These are phyloP conservation scores for Hirschfeldia incana DNA, from an alignment of 345 rosid species.

Conservation along the genomic window DNA sequence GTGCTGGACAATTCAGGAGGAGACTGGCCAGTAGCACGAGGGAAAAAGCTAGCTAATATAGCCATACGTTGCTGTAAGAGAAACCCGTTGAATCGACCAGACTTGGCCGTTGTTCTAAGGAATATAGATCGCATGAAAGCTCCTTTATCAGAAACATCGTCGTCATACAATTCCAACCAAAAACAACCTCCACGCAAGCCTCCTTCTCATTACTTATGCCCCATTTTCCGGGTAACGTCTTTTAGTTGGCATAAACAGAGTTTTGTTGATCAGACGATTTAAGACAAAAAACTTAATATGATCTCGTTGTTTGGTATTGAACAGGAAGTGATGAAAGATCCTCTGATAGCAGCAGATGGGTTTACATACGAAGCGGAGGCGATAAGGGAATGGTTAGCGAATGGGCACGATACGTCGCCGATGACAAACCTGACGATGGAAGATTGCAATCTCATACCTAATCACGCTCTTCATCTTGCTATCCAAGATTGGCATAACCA, in stretches of 20 bases:
- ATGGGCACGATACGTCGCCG: slow-evolving; percentile 81
- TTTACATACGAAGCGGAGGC: slow-evolving; percentile 92
- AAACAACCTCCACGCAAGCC: slow-evolving; percentile 54
- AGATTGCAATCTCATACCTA: slow-evolving; percentile 69
- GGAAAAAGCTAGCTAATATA: slow-evolving; percentile 54
- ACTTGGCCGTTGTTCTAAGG: slow-evolving; percentile 57
- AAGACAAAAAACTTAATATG: not conserved
- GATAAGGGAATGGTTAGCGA: slow-evolving; percentile 77
- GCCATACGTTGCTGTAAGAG: slow-evolving; percentile 72
- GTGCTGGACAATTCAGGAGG: slow-evolving; percentile 74
- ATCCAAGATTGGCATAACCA: slow-evolving; percentile 77
- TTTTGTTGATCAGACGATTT: not conserved
- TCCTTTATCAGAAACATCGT: slow-evolving; percentile 30
- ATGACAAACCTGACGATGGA: slow-evolving; percentile 87
- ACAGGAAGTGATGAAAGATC: slow-evolving; percentile 65
- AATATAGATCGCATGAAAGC: slow-evolving; percentile 54
- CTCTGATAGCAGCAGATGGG: slow-evolving; percentile 86
- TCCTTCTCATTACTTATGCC: slow-evolving; percentile 89
- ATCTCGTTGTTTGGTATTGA: not conserved
- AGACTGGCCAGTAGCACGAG: slow-evolving; percentile 69
- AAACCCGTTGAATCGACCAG: slow-evolving; percentile 51
- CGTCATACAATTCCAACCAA: slow-evolving; percentile 36
- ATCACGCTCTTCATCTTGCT: slow-evolving; percentile 79
- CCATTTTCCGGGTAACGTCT: slow-evolving; percentile 72
- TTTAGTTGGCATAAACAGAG: not conserved